A percentile compares a stretch with the other conserved stretches of the same genome.
These are phyloP conservation scores for Kentomonas sorsogonicus DNA, from an alignment of 208 protist species.

Conservation along the genomic window DNA sequence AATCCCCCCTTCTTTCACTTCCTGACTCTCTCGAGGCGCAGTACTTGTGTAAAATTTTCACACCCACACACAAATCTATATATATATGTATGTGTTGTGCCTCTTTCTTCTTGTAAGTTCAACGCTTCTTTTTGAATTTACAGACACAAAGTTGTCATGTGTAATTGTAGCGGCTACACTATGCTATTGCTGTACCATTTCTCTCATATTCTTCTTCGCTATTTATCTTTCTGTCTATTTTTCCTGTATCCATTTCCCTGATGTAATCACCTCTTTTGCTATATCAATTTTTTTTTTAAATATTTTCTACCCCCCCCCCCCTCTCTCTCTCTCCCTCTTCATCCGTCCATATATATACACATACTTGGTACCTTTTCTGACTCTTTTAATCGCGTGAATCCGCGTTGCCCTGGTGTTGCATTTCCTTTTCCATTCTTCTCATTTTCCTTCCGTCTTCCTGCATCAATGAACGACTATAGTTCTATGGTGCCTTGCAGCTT, in stretches of 20 bases:
- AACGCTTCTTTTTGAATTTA: too few species aligned
- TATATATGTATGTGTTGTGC: too few species aligned
- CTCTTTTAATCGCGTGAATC: background rate
- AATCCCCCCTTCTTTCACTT: too few species aligned
- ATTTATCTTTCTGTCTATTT: slow-evolving; percentile 9
- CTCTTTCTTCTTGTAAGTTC: too few species aligned
- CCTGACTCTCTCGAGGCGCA: too few species aligned
- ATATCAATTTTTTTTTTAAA: too few species aligned
- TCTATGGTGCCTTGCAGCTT: too few species aligned
- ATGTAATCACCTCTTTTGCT: background rate
- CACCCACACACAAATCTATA: too few species aligned
- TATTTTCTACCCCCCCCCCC: background rate
- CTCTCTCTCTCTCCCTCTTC: background rate
- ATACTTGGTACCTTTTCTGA: background rate
- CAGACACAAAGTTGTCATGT: too few species aligned
- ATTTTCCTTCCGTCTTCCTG: too few species aligned
- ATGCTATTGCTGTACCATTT: background rate
- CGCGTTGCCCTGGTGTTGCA: slow-evolving; percentile 11
- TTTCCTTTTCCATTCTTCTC: slow-evolving; percentile 13
- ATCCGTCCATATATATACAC: slow-evolving; percentile 5
- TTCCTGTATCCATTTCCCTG: slow-evolving; percentile 1
- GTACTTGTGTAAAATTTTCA: too few species aligned
- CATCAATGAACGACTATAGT: too few species aligned
- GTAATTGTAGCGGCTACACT: background rate
- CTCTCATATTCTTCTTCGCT: slow-evolving; percentile 2